These are phyloP conservation scores for Pseudotsuga menziesii DNA, from an alignment of 75 land plant species.

Conservation along the genomic window DNA sequence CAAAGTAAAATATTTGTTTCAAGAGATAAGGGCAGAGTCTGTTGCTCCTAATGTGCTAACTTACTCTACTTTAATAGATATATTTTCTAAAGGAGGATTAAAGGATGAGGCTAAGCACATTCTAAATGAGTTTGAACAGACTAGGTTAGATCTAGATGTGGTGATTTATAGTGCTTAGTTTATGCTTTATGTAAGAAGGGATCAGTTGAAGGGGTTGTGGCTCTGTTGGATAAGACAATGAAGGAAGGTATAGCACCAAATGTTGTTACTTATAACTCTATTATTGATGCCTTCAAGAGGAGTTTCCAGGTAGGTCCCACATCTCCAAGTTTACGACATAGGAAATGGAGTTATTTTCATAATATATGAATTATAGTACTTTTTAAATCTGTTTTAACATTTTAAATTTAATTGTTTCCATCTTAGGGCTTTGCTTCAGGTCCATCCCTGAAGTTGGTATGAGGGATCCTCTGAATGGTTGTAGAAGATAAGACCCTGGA, in stretches of 20 bases:
- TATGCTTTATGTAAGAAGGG: slow-evolving; percentile 90
- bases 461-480: background rate
- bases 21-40: slow-evolving; percentile 60
- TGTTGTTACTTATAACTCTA: slow-evolving; percentile 92
- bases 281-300: slow-evolving; percentile 92
- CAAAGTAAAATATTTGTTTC: slow-evolving; percentile 42
- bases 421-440: background rate
- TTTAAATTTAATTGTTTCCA: background rate
- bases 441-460: background rate
- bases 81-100: slow-evolving; percentile 77
- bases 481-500: background rate
- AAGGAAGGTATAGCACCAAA: slow-evolving; percentile 83
- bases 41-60: slow-evolving; percentile 75
- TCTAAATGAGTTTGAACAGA: slow-evolving; percentile 60
- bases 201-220: slow-evolving; percentile 63
- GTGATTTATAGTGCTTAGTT: slow-evolving; percentile 84
- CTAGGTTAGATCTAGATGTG: slow-evolving; percentile 86
- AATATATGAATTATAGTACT: background rate
- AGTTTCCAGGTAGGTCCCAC: background rate
- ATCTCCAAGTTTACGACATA: background rate
- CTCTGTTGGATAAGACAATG: slow-evolving; percentile 79
- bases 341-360: background rate
- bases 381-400: background rate
- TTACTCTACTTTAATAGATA: slow-evolving; percentile 91
- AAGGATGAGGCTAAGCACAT: slow-evolving; percentile 70